phyloP scores from a whole-genome alignment of 331 rosid species.

The Pyrus hybrid region DNA sequence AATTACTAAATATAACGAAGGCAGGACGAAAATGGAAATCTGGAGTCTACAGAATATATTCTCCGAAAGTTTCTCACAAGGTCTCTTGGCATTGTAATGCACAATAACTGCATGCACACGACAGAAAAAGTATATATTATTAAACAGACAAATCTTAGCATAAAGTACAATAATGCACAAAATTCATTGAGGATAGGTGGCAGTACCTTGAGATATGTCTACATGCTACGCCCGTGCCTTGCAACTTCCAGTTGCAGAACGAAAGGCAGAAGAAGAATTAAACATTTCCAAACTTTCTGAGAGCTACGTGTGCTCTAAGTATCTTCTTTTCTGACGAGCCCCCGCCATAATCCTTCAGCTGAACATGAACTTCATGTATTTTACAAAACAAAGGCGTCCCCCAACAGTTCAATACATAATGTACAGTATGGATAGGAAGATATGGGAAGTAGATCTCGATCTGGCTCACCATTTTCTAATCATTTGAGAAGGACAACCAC shows the following conservation, averaged over 20 bases:
- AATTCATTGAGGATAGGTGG: neutral
- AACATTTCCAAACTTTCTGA: constrained; percentile 1
- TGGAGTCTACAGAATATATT: constrained; percentile 54
- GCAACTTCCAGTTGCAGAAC: too few relatives aligned
- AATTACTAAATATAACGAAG: constrained; percentile 32
- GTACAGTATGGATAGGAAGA: constrained; percentile 23
- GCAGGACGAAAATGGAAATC: constrained; percentile 29
- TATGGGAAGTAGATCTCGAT: constrained; percentile 22
- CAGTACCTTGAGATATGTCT: constrained; percentile 34
- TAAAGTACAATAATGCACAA: neutral
- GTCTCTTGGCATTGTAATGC: constrained; percentile 26
- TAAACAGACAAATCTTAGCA: neutral
- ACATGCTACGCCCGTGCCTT: neutral
- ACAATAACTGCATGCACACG: constrained; percentile 39
- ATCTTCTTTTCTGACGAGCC: constrained; percentile 9
- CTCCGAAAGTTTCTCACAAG: constrained; percentile 33
- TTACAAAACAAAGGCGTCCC: constrained; percentile 16
- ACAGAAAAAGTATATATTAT: neutral
- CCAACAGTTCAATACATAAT: constrained; percentile 10
- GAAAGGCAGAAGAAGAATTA: too few relatives aligned
- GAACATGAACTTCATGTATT: constrained; percentile 10
- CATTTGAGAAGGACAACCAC: constrained; percentile 17
- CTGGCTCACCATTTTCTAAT: constrained; percentile 28
- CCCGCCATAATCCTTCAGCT: constrained; percentile 21
- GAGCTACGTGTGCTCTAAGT: constrained; percentile 17